Percentiles rank a stretch among this genome's conserved stretches.
phyloP scores from a whole-genome alignment of 441 rosid genomes.

The Gossypium davidsonii region DNA sequence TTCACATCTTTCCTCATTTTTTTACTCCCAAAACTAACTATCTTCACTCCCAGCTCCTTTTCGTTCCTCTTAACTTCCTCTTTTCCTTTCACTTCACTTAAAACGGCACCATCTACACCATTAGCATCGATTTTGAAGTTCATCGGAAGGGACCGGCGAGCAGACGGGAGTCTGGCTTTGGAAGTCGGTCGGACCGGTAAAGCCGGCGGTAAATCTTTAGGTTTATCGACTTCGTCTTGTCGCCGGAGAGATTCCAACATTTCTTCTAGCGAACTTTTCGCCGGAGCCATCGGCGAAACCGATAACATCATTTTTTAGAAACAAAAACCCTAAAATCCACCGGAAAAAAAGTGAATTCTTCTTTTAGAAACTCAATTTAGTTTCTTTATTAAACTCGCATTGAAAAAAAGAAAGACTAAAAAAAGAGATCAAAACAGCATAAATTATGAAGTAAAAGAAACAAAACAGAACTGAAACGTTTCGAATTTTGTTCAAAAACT shows the following conservation, averaged over 20 bases:
- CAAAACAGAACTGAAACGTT: background rate
- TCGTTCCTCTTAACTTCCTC: conserved; percentile 74
- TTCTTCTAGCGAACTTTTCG: conserved; percentile 88
- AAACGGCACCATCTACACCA: background rate
- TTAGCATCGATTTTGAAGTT: conserved; percentile 36
- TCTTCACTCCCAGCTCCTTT: conserved; percentile 41
- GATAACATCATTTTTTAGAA: conserved; percentile 42
- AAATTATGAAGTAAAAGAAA: background rate
- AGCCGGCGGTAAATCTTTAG: conserved; percentile 83
- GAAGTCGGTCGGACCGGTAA: conserved; percentile 87
- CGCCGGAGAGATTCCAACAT: conserved; percentile 80
- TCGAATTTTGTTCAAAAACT: background rate
- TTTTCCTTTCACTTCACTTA: conserved; percentile 27
- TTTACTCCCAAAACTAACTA: conserved; percentile 80
- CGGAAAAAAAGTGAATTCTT: background rate
- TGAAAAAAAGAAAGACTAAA: background rate
- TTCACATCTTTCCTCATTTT: conserved; percentile 49
- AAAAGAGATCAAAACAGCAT: background rate
- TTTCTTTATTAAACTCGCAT: background rate
- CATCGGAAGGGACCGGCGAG: conserved; percentile 62
- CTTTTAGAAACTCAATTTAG: background rate
- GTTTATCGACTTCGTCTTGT: conserved; percentile 64
- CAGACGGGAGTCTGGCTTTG: conserved; percentile 72
- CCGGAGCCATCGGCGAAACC: conserved; percentile 38
- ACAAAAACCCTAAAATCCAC: background rate